These are phyloP conservation scores for Curvularia spicifera DNA, from an alignment of 2,329 filamentous ascomycete genomes.

Conservation along the genomic window DNA sequence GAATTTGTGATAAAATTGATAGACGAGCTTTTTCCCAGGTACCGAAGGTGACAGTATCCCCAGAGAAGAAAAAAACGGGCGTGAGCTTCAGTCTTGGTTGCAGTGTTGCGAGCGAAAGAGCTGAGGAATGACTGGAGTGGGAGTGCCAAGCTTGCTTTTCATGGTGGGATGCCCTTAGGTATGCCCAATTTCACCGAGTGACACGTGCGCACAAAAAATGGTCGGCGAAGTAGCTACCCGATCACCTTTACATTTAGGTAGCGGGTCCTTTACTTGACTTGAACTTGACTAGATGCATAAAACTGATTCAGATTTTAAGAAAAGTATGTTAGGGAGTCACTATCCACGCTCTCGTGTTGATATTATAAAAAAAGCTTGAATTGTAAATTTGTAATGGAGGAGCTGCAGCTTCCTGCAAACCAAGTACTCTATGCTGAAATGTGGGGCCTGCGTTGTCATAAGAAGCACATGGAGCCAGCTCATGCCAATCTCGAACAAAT, in stretches of 20 bases:
- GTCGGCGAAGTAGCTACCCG: not conserved
- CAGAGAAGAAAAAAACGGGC: conserved; percentile 6
- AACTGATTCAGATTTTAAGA: not conserved
- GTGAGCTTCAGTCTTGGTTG: conserved; percentile 23
- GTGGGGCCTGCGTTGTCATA: not conserved
- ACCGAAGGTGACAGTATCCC: conserved; percentile 1
- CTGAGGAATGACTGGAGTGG: conserved; percentile 24
- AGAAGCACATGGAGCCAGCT: not conserved
- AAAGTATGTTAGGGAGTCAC: not conserved
- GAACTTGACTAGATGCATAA: not conserved
- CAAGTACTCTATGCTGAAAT: not conserved
- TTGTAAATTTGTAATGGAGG: conserved; percentile 1
- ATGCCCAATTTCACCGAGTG: conserved; percentile 25
- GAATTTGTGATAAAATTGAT: conserved; percentile 14
- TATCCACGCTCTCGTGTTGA: not conserved
- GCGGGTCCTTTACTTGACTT: not conserved
- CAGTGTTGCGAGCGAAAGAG: conserved; percentile 23
- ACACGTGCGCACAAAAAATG: conserved; percentile 29
- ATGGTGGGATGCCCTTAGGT: conserved; percentile 23
- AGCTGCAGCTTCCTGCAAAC: not conserved
- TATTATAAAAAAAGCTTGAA: not conserved
- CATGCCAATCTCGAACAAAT: conserved; percentile 1
- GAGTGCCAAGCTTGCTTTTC: conserved; percentile 20
- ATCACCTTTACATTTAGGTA: not conserved
- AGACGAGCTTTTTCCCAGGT: not conserved